phyloP scores from a whole-genome alignment of 495 filamentous ascomycete genomes.

The Thozetella sp. region DNA sequence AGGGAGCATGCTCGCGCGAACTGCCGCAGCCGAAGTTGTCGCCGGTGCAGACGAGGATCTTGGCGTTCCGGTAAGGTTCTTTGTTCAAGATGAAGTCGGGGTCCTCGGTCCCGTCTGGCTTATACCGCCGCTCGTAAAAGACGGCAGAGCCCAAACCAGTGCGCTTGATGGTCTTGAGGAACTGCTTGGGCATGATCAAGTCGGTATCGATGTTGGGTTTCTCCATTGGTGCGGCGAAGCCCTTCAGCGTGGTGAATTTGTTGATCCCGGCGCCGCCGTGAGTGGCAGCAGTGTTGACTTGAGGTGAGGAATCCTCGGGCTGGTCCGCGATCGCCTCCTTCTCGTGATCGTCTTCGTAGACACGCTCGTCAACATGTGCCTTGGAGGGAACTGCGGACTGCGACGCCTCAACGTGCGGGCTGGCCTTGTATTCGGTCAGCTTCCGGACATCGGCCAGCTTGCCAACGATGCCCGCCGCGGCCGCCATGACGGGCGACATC shows the following conservation, averaged over 20 bases:
- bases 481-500: conserved; percentile 97
- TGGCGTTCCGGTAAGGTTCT: conserved; percentile 80
- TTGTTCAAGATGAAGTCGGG: conserved; percentile 88
- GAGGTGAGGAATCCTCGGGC: conserved; percentile 68
- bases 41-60: conserved; percentile 93
- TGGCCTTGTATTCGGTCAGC: conserved; percentile 60
- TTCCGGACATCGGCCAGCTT: conserved; percentile 91
- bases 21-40: conserved; percentile 95
- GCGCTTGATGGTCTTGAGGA: conserved; percentile 98
- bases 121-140: conserved; percentile 82
- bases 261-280: conserved; percentile 68
- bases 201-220: conserved; percentile 93
- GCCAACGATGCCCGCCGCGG: conserved; percentile 84
- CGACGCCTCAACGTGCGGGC: conserved; percentile 47
- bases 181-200: conserved; percentile 98
- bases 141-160: conserved; percentile 88
- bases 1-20: conserved; percentile 94
- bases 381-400: conserved; percentile 34
- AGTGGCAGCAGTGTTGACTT: conserved; percentile 58
- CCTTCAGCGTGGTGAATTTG: conserved; percentile 80
- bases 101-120: conserved; percentile 71
- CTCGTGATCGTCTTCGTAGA: conserved; percentile 70
- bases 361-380: conserved; percentile 68
- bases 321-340: conserved; percentile 78
- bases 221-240: conserved; percentile 87